Conservation (phyloP, 208 protist genomes). For the Acanthamoeba rhysodes region DNA sequence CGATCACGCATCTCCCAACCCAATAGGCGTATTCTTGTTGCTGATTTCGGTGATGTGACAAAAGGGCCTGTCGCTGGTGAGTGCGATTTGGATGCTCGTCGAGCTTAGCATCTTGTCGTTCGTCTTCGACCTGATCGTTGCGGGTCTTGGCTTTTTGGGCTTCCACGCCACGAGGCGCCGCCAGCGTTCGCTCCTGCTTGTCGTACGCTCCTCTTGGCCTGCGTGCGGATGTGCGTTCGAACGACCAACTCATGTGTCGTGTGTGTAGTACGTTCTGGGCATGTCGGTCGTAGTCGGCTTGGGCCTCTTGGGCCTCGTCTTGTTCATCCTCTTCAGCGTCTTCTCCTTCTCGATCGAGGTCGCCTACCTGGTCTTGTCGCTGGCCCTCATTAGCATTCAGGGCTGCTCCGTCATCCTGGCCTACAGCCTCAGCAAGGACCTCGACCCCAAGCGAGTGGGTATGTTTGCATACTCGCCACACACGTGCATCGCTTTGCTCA, state of each 20-base stretch:
- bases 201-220: neutral
- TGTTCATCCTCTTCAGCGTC: too few relatives aligned
- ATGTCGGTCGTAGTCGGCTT: too few relatives aligned
- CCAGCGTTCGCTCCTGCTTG: neutral
- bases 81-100: neutral
- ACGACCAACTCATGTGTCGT: neutral
- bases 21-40: neutral
- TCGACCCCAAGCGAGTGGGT: neutral
- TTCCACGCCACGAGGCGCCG: neutral
- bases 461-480: too few relatives aligned
- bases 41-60: neutral
- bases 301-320: too few relatives aligned
- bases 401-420: neutral
- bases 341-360: neutral
- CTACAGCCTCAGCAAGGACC: neutral
- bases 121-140: neutral
- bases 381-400: neutral
- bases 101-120: neutral
- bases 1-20: neutral
- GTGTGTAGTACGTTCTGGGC: too few relatives aligned
- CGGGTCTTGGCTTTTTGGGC: neutral
- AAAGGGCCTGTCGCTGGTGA: neutral
- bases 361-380: neutral
- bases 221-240: neutral
- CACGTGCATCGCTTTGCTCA: too few relatives aligned